These are phyloP conservation scores for Camellia sinensis DNA, from an alignment of 148 eudicot genomes.

Conservation along the genomic window DNA sequence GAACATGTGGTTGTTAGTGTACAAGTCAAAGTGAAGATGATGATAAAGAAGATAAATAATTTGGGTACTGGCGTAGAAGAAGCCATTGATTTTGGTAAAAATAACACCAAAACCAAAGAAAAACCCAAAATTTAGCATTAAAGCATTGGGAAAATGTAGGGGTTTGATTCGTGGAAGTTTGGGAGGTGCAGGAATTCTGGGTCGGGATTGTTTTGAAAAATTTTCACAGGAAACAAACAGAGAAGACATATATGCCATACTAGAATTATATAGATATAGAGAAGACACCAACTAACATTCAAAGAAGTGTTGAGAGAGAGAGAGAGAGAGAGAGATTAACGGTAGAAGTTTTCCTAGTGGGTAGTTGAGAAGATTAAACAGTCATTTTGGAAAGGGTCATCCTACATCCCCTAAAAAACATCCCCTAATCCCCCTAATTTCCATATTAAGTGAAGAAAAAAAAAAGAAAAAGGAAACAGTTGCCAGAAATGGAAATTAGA, in stretches of 20 bases:
- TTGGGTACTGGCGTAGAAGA: not conserved
- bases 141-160: not conserved
- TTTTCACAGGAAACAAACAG: not conserved
- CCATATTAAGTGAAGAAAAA: too few relatives aligned
- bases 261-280: not conserved
- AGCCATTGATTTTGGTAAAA: conserved; percentile 10
- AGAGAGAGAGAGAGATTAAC: not conserved
- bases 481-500: too few relatives aligned
- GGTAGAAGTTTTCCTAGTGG: not conserved
- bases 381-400: too few relatives aligned
- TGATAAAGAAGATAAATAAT: not conserved
- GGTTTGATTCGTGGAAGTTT: not conserved
- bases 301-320: not conserved
- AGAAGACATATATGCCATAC: not conserved
- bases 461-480: too few relatives aligned
- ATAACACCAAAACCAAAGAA: not conserved
- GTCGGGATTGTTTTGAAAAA: not conserved
- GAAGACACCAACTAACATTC: conserved; percentile 7
- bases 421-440: too few relatives aligned
- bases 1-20: conserved; percentile 20
- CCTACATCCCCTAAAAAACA: too few relatives aligned
- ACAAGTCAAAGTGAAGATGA: conserved; percentile 18
- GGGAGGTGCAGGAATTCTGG: conserved; percentile 2
- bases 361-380: not conserved
- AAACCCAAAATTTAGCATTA: not conserved